Percentiles rank a stretch among this genome's conserved stretches.
These are phyloP conservation scores for Salix arbutifolia DNA, from an alignment of 345 rosid species.

Conservation along the genomic window DNA sequence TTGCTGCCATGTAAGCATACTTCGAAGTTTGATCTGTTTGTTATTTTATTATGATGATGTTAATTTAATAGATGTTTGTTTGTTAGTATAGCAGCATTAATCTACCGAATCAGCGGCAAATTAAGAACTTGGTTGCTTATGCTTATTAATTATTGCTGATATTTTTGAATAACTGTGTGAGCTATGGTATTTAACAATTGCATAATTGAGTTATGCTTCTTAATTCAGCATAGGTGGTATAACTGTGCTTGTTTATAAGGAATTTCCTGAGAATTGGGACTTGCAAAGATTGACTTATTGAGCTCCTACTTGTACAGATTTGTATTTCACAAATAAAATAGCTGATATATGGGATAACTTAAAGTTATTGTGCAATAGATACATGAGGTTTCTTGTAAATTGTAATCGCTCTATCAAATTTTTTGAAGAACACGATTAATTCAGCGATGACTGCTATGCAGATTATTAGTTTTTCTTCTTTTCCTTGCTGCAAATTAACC, in stretches of 20 bases:
- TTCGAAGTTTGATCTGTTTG: not conserved
- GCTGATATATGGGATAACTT: not conserved
- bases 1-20: slow-evolving; percentile 36
- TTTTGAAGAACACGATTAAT: not conserved
- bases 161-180: not conserved
- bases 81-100: not conserved
- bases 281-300: not conserved
- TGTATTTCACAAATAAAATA: not conserved
- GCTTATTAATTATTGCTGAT: not conserved
- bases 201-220: not conserved
- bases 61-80: too few species aligned
- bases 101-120: not conserved
- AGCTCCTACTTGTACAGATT: not conserved
- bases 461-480: not conserved
- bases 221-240: not conserved
- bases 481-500: not conserved
- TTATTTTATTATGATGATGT: too few species aligned
- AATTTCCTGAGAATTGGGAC: not conserved
- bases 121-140: not conserved
- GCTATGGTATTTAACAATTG: not conserved
- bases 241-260: not conserved
- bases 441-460: not conserved
- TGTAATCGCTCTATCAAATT: not conserved
- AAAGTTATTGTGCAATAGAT: not conserved
- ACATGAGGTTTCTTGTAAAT: not conserved